phyloP scores from a whole-genome alignment of 768 basidiomycete species.

The Ephemerocybe angulata region DNA sequence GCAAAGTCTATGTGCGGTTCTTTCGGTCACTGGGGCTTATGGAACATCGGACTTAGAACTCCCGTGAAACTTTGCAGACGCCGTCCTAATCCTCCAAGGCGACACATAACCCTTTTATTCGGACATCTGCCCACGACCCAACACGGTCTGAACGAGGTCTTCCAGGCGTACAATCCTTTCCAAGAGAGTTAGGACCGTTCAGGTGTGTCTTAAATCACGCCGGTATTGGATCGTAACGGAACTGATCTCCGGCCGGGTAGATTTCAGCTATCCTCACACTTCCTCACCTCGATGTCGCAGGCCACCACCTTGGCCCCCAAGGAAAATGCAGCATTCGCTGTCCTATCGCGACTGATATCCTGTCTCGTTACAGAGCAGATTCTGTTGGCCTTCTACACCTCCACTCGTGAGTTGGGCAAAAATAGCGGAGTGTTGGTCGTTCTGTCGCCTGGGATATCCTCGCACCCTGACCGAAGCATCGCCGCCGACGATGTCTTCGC shows the following conservation, averaged over 20 bases:
- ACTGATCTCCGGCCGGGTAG: no score
- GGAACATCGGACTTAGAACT: no score
- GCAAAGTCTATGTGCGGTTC: no score
- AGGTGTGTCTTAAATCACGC: no score
- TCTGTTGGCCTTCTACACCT: conserved; percentile 40
- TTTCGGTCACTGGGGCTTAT: no score
- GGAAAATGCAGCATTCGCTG: conserved; percentile 42
- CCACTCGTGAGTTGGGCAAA: conserved; percentile 20
- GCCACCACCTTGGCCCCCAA: conserved; percentile 31
- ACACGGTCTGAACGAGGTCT: no score
- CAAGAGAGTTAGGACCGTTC: not conserved
- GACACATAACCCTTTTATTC: no score
- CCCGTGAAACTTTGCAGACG: no score
- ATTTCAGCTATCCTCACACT: not conserved
- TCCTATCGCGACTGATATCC: conserved; percentile 45
- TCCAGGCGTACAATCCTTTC: no score
- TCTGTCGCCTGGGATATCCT: conserved; percentile 32
- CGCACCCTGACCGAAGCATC: conserved; percentile 27
- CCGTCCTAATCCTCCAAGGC: no score
- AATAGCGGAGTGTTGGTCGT: conserved; percentile 36
- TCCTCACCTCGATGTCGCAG: conserved; percentile 29
- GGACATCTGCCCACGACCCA: no score
- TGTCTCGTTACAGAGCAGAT: conserved; percentile 48
- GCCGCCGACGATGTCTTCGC: conserved; percentile 42
- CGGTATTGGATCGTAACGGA: no score